Percentiles rank a stretch among this genome's conserved stretches.
These are phyloP conservation scores for Fusarium robinianum DNA, from an alignment of 2,329 filamentous ascomycete genomes.

Conservation along the genomic window DNA sequence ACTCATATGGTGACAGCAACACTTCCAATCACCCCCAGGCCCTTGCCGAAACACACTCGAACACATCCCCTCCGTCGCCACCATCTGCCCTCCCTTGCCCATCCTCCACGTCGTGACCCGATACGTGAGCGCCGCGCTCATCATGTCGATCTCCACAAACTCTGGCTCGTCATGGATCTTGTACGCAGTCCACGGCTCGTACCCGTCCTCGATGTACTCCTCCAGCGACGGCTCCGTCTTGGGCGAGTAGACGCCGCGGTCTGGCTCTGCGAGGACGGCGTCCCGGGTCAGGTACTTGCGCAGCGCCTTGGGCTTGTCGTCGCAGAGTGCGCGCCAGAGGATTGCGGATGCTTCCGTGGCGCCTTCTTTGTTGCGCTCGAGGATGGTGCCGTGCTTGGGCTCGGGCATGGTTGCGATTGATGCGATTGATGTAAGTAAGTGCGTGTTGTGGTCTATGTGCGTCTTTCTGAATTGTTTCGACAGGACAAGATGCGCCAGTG, in stretches of 20 bases:
- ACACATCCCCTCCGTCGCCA: conserved; percentile 42
- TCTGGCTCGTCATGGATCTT: conserved; percentile 43
- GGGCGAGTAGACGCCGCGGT: conserved; percentile 38
- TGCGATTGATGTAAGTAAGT: neutral
- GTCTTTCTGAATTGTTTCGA: too few species aligned
- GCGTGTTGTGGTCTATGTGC: neutral
- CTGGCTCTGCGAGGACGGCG: conserved; percentile 40
- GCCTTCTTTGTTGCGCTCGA: conserved; percentile 43
- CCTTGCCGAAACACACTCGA: conserved; percentile 42
- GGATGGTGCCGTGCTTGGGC: conserved; percentile 37
- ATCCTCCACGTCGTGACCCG: conserved; percentile 42
- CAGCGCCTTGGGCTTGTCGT: conserved; percentile 40
- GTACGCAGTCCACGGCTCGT: conserved; percentile 44
- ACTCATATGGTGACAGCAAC: conserved; percentile 43
- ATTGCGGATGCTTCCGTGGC: conserved; percentile 43
- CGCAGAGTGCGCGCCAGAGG: conserved; percentile 43
- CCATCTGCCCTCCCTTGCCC: conserved; percentile 35
- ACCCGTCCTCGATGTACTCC: conserved; percentile 40
- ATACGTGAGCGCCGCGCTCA: conserved; percentile 41
- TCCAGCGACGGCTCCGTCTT: conserved; percentile 40
- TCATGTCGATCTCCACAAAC: conserved; percentile 46
- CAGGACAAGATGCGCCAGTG: too few species aligned
- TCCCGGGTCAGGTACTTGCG: conserved; percentile 43
- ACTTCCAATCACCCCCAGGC: conserved; percentile 43
- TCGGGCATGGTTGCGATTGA: conserved; percentile 24